These are phyloP conservation scores for Backusella luteola DNA, from an alignment of 192 early-diverging fungal genomes.

Conservation along the genomic window DNA sequence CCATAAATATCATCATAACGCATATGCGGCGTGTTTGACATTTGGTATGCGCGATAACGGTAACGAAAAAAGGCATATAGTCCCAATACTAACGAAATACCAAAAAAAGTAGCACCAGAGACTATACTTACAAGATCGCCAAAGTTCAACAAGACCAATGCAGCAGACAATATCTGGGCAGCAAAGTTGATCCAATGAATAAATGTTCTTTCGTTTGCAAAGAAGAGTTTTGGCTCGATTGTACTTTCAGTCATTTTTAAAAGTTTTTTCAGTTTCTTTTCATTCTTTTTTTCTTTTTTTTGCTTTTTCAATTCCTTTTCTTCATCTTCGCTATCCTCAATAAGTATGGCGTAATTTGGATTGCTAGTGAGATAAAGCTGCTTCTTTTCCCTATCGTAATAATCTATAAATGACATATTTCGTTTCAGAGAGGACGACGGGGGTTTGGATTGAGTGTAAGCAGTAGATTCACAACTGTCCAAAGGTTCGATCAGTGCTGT, in stretches of 20 bases:
- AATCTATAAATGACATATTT: background rate
- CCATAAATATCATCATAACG: conserved; percentile 76
- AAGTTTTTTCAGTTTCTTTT: background rate
- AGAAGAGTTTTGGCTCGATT: conserved; percentile 86
- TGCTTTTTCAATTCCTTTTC: background rate
- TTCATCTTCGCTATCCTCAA: background rate
- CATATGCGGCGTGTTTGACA: conserved; percentile 41
- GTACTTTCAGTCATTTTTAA: conserved; percentile 28
- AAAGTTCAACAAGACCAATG: conserved; percentile 77
- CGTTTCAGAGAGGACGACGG: background rate
- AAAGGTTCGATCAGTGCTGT: background rate
- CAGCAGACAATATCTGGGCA: conserved; percentile 60
- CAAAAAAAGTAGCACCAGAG: conserved; percentile 65
- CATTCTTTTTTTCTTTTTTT: conserved; percentile 12
- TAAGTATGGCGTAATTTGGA: background rate
- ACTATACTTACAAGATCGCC: conserved; percentile 68
- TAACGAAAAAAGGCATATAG: conserved; percentile 72
- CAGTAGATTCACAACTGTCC: background rate
- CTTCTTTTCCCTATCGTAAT: background rate
- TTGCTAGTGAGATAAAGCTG: background rate
- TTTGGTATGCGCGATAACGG: conserved; percentile 74
- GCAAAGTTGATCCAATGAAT: conserved; percentile 84
- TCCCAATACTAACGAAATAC: conserved; percentile 65
- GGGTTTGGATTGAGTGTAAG: background rate
- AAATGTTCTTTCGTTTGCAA: conserved; percentile 94